Evolutionary conservation across 164 flowering plant genomes (phyloP), one percentile per base, ranked within the genome.

Genomic region (Stephania cephalantha): DNA sequence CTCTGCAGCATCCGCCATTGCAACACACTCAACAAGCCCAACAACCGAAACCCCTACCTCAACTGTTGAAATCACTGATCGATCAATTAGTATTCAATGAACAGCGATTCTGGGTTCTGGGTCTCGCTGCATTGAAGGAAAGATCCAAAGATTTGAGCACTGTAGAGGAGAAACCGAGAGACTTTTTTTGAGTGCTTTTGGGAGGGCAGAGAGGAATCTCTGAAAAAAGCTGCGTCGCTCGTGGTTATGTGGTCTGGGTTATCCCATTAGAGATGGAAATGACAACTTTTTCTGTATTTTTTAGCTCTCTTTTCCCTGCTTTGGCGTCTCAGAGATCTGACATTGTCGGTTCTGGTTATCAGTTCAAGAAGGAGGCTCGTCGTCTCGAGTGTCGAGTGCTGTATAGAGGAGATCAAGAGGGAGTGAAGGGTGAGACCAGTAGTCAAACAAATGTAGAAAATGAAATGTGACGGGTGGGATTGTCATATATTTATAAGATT

Each of bases 1-100:
- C 70, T 90, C 98, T 22, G 85, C 50, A 17, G 78, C 58, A 53
- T 94, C 95, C 74, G 91, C 95, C 95, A 90, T 91, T 79, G 66
- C n/a, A 61, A 61, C 66, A 4, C 42, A 35, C 42, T 35, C 42
- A 35, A 35, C 42, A 35, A n/a, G 25, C 66, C n/a, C n/a, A 61
- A n/a, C n/a, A 61, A n/a, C 9, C n/a, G 5, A 2, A 58, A 58
- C 7, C n/a, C 7, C 64, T 17, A 6, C 64, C 2, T 18, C 6
- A 30, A 52, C 64, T 71, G 64, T 29, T n/a, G 66, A 61, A 7
- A 7, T 17, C 20, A 8, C 53, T 48, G 13, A 7, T 8, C 53
- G 53, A 48, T 9, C 9, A 12, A 48, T 48, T 48, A 58, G 7
- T 6, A 61, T 2, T 61, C 66, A 61, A 25, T 18, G 25, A n/a